Conservation (phyloP, 306 rosid genomes). For the Alnus glutinosa region DNA sequence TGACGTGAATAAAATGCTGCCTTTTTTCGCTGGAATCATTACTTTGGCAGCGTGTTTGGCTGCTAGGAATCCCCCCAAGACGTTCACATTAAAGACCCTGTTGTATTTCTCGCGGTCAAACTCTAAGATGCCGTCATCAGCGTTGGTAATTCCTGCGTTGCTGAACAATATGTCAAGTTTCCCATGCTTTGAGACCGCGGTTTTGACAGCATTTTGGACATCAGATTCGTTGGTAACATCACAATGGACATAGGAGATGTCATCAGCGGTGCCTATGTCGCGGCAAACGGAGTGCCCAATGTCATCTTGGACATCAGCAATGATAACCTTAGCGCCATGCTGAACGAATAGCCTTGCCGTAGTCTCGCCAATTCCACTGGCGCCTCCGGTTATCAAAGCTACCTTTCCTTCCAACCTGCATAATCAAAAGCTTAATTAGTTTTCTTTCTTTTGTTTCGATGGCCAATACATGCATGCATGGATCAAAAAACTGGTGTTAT, state of each 20-base stretch:
- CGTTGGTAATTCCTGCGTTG: conserved; percentile 60
- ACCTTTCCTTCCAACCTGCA: conserved; percentile 69
- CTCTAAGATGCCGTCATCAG: not conserved
- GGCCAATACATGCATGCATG: no score
- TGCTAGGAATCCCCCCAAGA: conserved; percentile 63
- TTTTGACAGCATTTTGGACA: conserved; percentile 46
- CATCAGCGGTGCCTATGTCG: conserved; percentile 16
- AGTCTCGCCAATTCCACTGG: conserved; percentile 72
- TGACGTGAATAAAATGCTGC: conserved; percentile 59
- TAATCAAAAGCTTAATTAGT: not conserved
- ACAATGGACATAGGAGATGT: conserved; percentile 47
- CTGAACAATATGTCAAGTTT: conserved; percentile 70
- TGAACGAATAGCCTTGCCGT: conserved; percentile 50
- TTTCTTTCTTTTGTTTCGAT: no score
- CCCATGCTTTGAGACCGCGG: conserved; percentile 47
- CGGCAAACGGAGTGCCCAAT: conserved; percentile 50
- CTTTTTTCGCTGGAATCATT: conserved; percentile 57
- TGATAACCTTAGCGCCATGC: conserved; percentile 65
- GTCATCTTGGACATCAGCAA: conserved; percentile 73
- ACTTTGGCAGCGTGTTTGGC: conserved; percentile 65
- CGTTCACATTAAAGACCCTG: conserved; percentile 58
- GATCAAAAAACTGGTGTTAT: no score
- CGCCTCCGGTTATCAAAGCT: conserved; percentile 76
- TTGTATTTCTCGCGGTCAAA: conserved; percentile 38
- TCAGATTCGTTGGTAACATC: conserved; percentile 59